Evolutionary conservation across 495 filamentous ascomycete genomes (phyloP), one percentile per base, ranked within the genome.

Genomic region (Penicillium tannophilum): DNA sequence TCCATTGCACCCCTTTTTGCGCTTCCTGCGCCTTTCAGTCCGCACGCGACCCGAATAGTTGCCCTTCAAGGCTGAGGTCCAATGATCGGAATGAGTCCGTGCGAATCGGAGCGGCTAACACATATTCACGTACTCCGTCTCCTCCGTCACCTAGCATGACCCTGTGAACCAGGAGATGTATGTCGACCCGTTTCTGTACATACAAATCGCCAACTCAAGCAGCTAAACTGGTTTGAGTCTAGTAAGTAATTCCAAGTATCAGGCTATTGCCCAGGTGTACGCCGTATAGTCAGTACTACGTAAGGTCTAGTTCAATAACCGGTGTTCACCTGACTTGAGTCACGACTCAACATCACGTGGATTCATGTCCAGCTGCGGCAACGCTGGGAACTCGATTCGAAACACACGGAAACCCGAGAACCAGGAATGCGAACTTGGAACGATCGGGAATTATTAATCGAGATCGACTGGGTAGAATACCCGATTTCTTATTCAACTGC

Each of bases 71-170:
- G 50, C 50, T 59, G 57, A 59, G 58, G 58, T 49, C 62, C 30
- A 61, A 52, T 61, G 62, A 63, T 63, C 61, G 58, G 57, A 23
- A 23, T 23, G 41, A 23, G 52, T 56, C 59, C 59, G 59, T 62
- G 59, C 59, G 31, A 43, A 52, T 39, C 35, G 9, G 17, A 39
- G 49, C 49, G 49, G 49, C 31, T 52, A 52, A 24, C 39, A 39
- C 30, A 49, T 31, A 12, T 49, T n/a, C 35, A 41, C 23, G 49
- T 52, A 52, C 23, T 52, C 33, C 33, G 33, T 36, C 23, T 47
- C 24, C 24, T 23, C 20, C 24, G 44, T 46, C 43, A 46, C 24
- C 19, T 46, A 24, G 43, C 43, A 46, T 41, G 16, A 24, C 43
- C 43, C 43, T 9, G 16, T 12, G 36, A 9, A 44, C 42, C 42